Base-by-base conservation (phyloP, 2,329 filamentous ascomycete species). In the Juglanconis sp. region DNA sequence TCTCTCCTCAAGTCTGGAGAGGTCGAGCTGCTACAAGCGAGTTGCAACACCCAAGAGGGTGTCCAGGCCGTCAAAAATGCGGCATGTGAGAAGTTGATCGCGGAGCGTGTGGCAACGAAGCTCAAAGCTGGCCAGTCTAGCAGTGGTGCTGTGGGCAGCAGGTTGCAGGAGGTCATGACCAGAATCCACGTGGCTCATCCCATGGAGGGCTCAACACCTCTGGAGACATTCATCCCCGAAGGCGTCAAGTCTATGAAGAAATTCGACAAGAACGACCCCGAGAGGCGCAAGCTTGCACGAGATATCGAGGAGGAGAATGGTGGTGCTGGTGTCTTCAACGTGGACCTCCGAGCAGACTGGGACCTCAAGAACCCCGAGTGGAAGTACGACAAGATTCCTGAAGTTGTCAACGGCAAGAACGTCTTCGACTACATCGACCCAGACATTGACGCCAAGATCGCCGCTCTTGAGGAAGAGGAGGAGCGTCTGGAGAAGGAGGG, bases 171-270 rank as follows among this genome's bases (percentile, higher is more conserved):
- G 71, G 90, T 99, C 55, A 88, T 99, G 73, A 86, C 91, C 64
- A 87, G 96, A 72, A 99, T 99, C 61, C 96, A 99, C 78, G 96
- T 99, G 65, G 95, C 95, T n/a, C 87, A 92, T 71, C 96, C 95
- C 56, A 87, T 96, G 77, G 90, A 88, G 64, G 92, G 92, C 65
- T 81, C 89, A 55, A 82, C 84, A 24, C 61, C 61, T 8, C 87
- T 89, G 48, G 90, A 96, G 76, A 85, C 90, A 0, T 96, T 90
- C 71, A 94, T 99, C 63, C 96, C 95, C 4, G 92, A 97, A 58
- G 92, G 85, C 6, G 83, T 89, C 69, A 91, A 92, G 79, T 81
- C 82, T 62, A 82, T 87, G 76, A 90, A 90, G 82, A 97, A 96
- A 79, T 96, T 94, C 77, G 90, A 96, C 79, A 94, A 91, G 78